These are phyloP conservation scores for Arthrocladium fulminans DNA, from an alignment of 2,329 filamentous ascomycete genomes.

Conservation along the genomic window DNA sequence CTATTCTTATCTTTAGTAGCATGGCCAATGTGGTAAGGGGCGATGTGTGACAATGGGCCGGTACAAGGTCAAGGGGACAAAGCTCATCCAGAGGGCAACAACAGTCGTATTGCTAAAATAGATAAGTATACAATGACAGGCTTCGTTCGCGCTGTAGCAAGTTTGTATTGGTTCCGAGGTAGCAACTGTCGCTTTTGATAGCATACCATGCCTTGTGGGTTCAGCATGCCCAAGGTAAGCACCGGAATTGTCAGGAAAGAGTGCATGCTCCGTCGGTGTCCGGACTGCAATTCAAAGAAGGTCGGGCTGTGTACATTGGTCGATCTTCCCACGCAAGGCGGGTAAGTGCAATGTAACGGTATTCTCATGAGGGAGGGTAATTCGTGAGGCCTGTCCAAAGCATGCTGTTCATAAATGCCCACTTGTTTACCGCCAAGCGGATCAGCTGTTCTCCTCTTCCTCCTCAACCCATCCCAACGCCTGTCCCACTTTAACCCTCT, in stretches of 20 bases:
- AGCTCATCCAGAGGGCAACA: not conserved
- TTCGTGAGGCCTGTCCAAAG: too few species aligned
- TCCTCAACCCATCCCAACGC: constrained; percentile 67
- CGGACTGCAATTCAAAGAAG: too few species aligned
- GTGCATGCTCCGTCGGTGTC: too few species aligned
- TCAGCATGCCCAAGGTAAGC: too few species aligned
- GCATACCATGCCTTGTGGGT: too few species aligned
- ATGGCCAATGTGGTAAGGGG: not conserved
- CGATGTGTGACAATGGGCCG: not conserved
- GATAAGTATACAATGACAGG: not conserved
- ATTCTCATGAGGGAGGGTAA: too few species aligned
- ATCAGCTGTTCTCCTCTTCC: constrained; percentile 8
- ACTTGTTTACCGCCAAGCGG: not conserved
- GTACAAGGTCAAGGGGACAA: not conserved
- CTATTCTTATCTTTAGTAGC: not conserved
- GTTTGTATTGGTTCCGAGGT: too few species aligned
- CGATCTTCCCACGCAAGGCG: too few species aligned
- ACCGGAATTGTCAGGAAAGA: too few species aligned
- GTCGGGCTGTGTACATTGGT: too few species aligned
- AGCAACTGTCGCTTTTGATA: too few species aligned
- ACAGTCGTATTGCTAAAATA: not conserved
- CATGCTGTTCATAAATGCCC: not conserved
- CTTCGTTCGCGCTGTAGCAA: not conserved
- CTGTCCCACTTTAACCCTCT: constrained; percentile 82
- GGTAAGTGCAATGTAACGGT: too few species aligned